Conservation (phyloP, 139 green algal genomes). For the Chlamydomonas sphaeroides region DNA sequence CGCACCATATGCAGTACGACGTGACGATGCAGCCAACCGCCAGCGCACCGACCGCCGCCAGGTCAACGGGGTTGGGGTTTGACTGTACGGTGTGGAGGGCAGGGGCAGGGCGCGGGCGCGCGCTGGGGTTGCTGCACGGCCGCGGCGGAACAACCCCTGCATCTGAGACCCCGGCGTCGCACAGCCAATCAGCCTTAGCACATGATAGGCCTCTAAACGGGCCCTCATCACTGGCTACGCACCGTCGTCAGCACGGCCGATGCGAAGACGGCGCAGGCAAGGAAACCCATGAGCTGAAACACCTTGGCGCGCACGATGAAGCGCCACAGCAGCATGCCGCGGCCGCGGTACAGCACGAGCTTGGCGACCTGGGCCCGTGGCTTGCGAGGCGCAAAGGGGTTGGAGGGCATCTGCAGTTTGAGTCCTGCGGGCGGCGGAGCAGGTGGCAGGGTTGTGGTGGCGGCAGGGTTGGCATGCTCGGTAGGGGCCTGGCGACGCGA, state of each 20-base stretch:
- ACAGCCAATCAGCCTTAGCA: no score
- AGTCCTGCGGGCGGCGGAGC: not conserved
- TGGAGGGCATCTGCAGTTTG: constrained; percentile 32
- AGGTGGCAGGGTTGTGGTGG: no score
- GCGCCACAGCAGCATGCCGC: constrained; percentile 70
- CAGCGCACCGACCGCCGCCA: constrained; percentile 43
- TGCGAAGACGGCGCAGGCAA: constrained; percentile 22
- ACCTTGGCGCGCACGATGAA: constrained; percentile 81
- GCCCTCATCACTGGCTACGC: no score
- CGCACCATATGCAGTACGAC: constrained; percentile 60
- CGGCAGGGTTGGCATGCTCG: no score
- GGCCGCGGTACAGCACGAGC: constrained; percentile 73
- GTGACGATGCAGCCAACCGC: constrained; percentile 56
- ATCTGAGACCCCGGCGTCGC: no score
- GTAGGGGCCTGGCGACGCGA: no score
- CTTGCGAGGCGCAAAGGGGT: constrained; percentile 22
- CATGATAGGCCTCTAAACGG: no score
- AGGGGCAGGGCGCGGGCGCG: no score
- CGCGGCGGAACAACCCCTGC: no score
- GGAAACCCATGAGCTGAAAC: constrained; percentile 74
- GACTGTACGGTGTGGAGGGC: not conserved
- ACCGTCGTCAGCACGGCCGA: constrained; percentile 34
- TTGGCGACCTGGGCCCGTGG: constrained; percentile 23
- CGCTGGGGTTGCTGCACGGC: no score
- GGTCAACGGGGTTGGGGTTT: constrained; percentile 34